Percentiles rank a stretch among this genome's conserved stretches.
Evolutionary conservation across 345 rosid species (phyloP).

Genomic region (Physaria fendleri): DNA sequence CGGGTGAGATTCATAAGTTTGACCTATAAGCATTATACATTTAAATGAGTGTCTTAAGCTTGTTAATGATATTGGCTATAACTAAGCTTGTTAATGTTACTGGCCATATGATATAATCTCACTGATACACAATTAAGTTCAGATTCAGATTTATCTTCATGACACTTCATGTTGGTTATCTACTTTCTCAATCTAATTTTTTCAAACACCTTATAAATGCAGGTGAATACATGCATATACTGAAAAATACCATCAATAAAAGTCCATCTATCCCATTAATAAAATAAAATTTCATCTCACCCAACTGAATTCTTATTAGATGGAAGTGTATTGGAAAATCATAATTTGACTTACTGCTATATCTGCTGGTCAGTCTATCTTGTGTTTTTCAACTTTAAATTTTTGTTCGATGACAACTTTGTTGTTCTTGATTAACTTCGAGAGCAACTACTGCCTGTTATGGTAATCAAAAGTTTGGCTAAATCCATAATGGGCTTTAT

Average conservation of each 20-base stretch:
- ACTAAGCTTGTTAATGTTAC: constrained; percentile 10
- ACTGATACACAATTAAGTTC: neutral
- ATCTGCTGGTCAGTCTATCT: constrained; percentile 2
- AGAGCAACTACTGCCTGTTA: neutral
- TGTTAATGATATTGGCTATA: neutral
- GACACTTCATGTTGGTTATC: neutral
- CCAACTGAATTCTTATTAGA: neutral
- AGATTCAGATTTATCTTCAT: neutral
- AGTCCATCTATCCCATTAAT: neutral
- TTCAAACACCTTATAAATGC: neutral
- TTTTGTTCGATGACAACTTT: neutral
- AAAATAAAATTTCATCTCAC: neutral
- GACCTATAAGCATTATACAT: constrained; percentile 1
- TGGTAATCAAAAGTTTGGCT: constrained; percentile 10
- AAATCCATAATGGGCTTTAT: constrained; percentile 3
- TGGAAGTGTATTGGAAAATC: neutral
- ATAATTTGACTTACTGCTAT: neutral
- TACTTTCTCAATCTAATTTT: constrained; percentile 10
- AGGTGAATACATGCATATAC: neutral
- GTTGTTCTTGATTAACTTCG: neutral
- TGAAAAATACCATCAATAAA: neutral
- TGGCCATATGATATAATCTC: neutral
- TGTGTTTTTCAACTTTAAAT: constrained; percentile 7
- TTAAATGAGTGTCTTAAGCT: constrained; percentile 5
- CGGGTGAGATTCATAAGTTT: constrained; percentile 42